phyloP scores from a whole-genome alignment of 345 rosid species.

The Melaleuca quinquenervia region DNA sequence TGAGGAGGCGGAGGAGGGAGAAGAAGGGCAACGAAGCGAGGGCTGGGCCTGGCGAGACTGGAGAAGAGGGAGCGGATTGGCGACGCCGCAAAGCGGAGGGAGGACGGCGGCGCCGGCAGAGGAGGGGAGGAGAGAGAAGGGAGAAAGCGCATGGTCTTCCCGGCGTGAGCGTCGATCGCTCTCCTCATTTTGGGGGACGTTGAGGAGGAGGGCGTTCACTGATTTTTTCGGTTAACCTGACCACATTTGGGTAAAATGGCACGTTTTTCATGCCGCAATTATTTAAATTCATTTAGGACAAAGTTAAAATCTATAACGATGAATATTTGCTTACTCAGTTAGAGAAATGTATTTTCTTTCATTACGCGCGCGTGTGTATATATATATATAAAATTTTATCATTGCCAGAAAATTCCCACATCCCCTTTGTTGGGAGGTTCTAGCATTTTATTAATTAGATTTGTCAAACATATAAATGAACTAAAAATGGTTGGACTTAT shows the following conservation, averaged over 20 bases:
- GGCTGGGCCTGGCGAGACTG: neutral
- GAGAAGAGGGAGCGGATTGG: neutral
- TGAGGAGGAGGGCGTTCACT: neutral
- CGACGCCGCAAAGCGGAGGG: neutral
- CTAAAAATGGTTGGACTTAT: no score
- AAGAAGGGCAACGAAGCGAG: neutral
- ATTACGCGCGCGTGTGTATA: rapidly evolving
- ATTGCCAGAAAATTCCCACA: no score
- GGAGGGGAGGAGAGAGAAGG: neutral
- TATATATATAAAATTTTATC: neutral
- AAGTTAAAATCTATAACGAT: neutral
- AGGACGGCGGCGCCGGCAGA: neutral
- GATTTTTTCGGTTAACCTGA: neutral
- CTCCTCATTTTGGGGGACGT: neutral
- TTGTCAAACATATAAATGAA: no score
- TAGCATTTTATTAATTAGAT: no score
- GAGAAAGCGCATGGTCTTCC: neutral
- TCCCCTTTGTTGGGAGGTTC: no score
- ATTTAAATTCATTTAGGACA: neutral
- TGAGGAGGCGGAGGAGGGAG: neutral
- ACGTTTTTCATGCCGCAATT: neutral
- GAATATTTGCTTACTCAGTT: neutral
- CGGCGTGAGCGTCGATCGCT: neutral
- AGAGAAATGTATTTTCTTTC: neutral
- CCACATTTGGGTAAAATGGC: no score